Evolutionary conservation across 2,329 filamentous ascomycete species (phyloP), one percentile per base, ranked within the genome.

Genomic region (Stagonosporopsis rhizophila): DNA sequence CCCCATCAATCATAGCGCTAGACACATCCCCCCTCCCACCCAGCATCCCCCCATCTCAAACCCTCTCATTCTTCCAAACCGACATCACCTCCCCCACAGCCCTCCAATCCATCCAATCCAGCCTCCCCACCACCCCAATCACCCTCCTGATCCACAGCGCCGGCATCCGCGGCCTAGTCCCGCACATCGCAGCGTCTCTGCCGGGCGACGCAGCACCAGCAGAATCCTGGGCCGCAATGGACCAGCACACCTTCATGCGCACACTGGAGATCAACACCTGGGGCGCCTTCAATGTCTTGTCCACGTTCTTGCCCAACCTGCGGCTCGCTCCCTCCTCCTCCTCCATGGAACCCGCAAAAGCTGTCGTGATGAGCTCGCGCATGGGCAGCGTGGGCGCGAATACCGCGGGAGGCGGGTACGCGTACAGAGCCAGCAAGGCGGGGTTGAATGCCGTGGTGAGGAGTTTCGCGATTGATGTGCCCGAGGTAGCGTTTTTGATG

Each of bases 401-500:
- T 55, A 62, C 58, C 0, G 66, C 67, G 1, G 80, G 79, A 0
- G 73, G 75, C 2, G 78, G 72, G 2, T 82, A 81, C 59, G 80
- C 80, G 11, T 82, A 82, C 60, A 68, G 80, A 8, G 78, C 79
- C 4, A 77, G 74, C 38, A 81, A 82, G 61, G 79, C 79, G 3
- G 80, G 77, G 22, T 62, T 81, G 32, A 81, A 82, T 58, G 76
- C 78, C 6, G 71, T 82, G 7, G 71, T 81, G 2, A 75, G 75
- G 62, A 78, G 75, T 39, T 76, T 81, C 30, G 73, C 69, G 27
- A 66, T 79, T 8, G 80, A 81, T 70, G 73, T 80, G 14, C 74
- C 75, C 0, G 75, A 77, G 5, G 75, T 80, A 1, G 60, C 61
- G 2, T 81, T 79, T 50, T 65, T 79, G 45, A 54, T 80, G 27